Evolutionary conservation across 2,329 filamentous ascomycete species (phyloP).

Genomic region (Macrophomina tecta): DNA sequence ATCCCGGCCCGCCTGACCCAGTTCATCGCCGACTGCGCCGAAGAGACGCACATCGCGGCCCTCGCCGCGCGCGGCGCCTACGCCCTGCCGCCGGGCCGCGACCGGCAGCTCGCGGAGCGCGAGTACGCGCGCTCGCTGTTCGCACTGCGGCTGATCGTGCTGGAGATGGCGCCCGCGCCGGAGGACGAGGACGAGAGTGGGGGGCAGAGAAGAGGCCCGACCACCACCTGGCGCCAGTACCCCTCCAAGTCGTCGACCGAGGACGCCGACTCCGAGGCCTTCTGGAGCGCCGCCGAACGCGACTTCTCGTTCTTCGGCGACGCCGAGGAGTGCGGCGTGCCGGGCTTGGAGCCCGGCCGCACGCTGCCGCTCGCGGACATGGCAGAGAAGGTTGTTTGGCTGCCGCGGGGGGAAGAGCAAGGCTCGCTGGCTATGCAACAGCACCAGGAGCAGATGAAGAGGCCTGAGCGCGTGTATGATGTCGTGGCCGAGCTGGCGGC

Average conservation of each 20-base stretch:
- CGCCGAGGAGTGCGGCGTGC: slow-evolving; percentile 59
- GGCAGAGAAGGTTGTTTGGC: slow-evolving; percentile 47
- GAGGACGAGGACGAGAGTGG: slow-evolving; percentile 30
- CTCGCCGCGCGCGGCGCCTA: slow-evolving; percentile 63
- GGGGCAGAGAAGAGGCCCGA: slow-evolving; percentile 42
- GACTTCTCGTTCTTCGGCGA: slow-evolving; percentile 69
- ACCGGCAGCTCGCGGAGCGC: slow-evolving; percentile 55
- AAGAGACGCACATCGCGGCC: slow-evolving; percentile 59
- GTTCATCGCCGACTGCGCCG: slow-evolving; percentile 63
- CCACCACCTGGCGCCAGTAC: slow-evolving; percentile 53
- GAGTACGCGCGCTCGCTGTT: slow-evolving; percentile 60
- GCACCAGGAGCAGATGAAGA: slow-evolving; percentile 29
- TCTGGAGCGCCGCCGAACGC: slow-evolving; percentile 64
- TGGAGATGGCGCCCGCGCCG: slow-evolving; percentile 55
- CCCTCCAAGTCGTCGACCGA: slow-evolving; percentile 62
- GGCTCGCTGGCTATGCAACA: slow-evolving; percentile 31
- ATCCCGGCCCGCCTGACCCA: slow-evolving; percentile 51
- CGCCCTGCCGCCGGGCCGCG: slow-evolving; percentile 62
- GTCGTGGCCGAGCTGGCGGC: slow-evolving; percentile 60
- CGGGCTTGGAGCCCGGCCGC: slow-evolving; percentile 51
- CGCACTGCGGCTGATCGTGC: slow-evolving; percentile 60
- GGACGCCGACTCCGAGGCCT: slow-evolving; percentile 63
- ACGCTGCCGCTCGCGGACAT: slow-evolving; percentile 55
- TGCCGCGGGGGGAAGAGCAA: slow-evolving; percentile 26
- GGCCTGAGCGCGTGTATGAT: slow-evolving; percentile 47